phyloP scores from a whole-genome alignment of 176 grass and related monocot genomes.

The Oryza longistaminata region DNA sequence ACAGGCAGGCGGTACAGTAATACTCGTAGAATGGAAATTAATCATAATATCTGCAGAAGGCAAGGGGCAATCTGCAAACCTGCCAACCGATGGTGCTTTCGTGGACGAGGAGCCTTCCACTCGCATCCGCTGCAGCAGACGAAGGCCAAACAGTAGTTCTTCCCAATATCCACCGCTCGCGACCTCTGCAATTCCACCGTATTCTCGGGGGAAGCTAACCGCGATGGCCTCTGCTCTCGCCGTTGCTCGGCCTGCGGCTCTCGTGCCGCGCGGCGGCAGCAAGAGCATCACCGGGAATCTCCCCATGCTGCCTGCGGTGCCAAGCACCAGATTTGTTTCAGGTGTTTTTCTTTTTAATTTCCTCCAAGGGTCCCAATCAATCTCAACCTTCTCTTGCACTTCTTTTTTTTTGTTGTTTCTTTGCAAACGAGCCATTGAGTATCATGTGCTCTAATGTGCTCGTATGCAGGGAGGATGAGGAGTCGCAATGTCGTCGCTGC shows the following conservation, averaged over 20 bases:
- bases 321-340: constrained; percentile 19
- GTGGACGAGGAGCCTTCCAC: constrained; percentile 40
- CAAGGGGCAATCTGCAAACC: constrained; percentile 44
- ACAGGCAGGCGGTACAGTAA: neutral
- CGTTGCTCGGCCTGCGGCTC: constrained; percentile 35
- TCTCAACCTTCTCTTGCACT: neutral
- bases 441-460: neutral
- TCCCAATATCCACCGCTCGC: neutral
- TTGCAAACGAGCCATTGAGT: neutral
- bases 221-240: constrained; percentile 54
- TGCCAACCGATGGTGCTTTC: constrained; percentile 24
- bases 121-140: constrained; percentile 31
- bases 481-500: constrained; percentile 47
- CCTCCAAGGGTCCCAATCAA: neutral
- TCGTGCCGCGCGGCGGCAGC: constrained; percentile 22
- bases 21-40: neutral
- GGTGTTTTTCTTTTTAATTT: constrained; percentile 12
- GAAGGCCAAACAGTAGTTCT: constrained; percentile 3
- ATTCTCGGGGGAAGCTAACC: neutral
- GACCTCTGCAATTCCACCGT: neutral
- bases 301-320: constrained; percentile 18
- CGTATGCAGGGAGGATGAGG: constrained; percentile 43
- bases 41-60: neutral
- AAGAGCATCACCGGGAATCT: constrained; percentile 19
- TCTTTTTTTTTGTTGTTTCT: neutral